A percentile compares a stretch with the other conserved stretches of the same genome.
Conservation (phyloP, 768 basidiomycete species). For the Amanita rimosa region DNA sequence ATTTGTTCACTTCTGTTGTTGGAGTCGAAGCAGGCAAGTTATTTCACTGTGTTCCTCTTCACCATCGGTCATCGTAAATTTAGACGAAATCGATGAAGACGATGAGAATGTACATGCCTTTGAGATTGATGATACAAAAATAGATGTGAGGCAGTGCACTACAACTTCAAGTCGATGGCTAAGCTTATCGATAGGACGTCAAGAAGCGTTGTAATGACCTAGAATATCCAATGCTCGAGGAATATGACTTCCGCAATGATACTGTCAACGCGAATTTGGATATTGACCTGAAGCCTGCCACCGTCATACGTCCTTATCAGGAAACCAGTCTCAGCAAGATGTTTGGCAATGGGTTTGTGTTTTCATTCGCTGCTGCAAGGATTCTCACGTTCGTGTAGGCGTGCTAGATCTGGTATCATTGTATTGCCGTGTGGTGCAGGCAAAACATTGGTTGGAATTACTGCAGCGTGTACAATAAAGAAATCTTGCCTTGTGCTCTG, state of each 20-base stretch:
- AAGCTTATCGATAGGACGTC: conserved; percentile 51
- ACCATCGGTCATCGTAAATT: neutral
- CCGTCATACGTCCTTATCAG: conserved; percentile 95
- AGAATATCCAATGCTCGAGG: conserved; percentile 96
- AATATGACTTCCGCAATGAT: conserved; percentile 98
- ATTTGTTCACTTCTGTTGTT: conserved; percentile 92
- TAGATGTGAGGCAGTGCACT: conserved; percentile 55
- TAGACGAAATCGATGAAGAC: conserved; percentile 95
- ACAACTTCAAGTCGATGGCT: neutral
- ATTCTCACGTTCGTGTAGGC: conserved; percentile 36
- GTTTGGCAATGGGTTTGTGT: conserved; percentile 91
- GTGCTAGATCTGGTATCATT: conserved; percentile 96
- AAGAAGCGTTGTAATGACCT: conserved; percentile 95
- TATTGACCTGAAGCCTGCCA: conserved; percentile 96
- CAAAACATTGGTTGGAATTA: conserved; percentile 98
- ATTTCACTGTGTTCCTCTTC: neutral
- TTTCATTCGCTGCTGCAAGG: neutral
- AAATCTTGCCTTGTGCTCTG: conserved; percentile 96
- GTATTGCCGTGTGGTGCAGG: conserved; percentile 98
- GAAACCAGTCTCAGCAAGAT: conserved; percentile 98
- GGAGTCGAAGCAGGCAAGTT: conserved; percentile 74
- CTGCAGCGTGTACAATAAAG: conserved; percentile 98
- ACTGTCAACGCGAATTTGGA: conserved; percentile 93
- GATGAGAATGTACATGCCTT: conserved; percentile 97
- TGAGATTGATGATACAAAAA: conserved; percentile 88